phyloP scores from a whole-genome alignment of 1,284 basidiomycete species.

The Ganoderma lingzhi region DNA sequence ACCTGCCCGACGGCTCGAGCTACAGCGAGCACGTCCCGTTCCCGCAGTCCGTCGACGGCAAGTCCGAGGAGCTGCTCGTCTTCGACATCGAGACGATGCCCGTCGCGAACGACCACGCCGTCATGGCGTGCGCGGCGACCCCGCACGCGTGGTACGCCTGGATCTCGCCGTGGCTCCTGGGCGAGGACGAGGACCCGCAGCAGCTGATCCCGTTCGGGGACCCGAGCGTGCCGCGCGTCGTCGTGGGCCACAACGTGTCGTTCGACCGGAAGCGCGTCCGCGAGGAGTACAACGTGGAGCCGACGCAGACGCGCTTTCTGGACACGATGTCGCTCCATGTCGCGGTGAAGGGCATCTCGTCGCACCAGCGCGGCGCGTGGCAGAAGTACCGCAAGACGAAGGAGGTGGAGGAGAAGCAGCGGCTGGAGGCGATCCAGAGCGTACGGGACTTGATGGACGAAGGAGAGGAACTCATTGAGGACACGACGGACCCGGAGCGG shows the following conservation, averaged over 20 bases:
- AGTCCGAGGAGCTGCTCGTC: slow-evolving; percentile 77
- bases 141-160: slow-evolving; percentile 93
- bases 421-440: slow-evolving; percentile 66
- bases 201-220: slow-evolving; percentile 85
- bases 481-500: slow-evolving; percentile 43
- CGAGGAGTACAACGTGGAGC: slow-evolving; percentile 85
- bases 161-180: slow-evolving; percentile 94
- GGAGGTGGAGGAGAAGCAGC: slow-evolving; percentile 56
- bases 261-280: slow-evolving; percentile 89
- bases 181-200: slow-evolving; percentile 64
- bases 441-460: slow-evolving; percentile 58
- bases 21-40: slow-evolving; percentile 69
- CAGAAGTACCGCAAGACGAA: slow-evolving; percentile 81
- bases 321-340: slow-evolving; percentile 98
- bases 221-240: slow-evolving; percentile 60
- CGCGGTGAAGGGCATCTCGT: slow-evolving; percentile 94
- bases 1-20: slow-evolving; percentile 68
- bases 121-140: slow-evolving; percentile 92
- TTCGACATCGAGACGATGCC: slow-evolving; percentile 98
- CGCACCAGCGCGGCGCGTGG: slow-evolving; percentile 95
- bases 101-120: slow-evolving; percentile 79
- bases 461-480: slow-evolving; percentile 54
- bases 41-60: slow-evolving; percentile 62
- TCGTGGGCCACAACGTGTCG: slow-evolving; percentile 96
- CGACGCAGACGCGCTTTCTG: slow-evolving; percentile 83